These are phyloP conservation scores for Cladosporium sp. DNA, from an alignment of 2,329 filamentous ascomycete species.

Conservation along the genomic window DNA sequence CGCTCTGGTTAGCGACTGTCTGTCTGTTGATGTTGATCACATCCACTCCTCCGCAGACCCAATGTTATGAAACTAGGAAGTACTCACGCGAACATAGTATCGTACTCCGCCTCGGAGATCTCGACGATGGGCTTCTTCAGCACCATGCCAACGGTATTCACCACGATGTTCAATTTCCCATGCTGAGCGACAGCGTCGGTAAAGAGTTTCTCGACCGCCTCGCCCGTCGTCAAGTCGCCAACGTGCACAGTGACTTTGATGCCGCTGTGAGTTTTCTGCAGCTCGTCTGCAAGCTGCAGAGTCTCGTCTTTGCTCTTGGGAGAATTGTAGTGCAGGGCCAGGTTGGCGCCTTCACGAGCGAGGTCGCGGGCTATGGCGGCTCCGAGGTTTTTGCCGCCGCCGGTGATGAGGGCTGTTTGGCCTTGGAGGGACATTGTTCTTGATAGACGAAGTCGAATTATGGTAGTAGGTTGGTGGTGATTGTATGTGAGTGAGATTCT, in stretches of 20 bases:
- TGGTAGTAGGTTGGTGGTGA: too few relatives aligned
- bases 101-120: conserved; percentile 44
- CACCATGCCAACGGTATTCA: conserved; percentile 47
- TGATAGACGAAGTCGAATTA: too few relatives aligned
- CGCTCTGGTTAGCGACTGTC: too few relatives aligned
- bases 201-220: conserved; percentile 40
- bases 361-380: conserved; percentile 37
- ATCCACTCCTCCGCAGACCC: too few relatives aligned
- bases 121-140: conserved; percentile 44
- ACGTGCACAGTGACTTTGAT: conserved; percentile 39
- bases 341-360: conserved; percentile 32
- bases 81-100: conserved; percentile 40
- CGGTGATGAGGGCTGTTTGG: conserved; percentile 41
- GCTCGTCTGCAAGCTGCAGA: conserved; percentile 32
- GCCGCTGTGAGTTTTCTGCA: conserved; percentile 32
- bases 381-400: conserved; percentile 41
- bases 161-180: conserved; percentile 44
- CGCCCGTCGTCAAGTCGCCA: conserved; percentile 40
- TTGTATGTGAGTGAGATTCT: too few relatives aligned
- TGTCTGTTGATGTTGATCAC: too few relatives aligned
- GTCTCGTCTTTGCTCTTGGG: conserved; percentile 35
- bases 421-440: conserved; percentile 33
- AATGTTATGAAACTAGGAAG: conserved; percentile 20
- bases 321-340: conserved; percentile 42
- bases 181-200: conserved; percentile 35